These are phyloP conservation scores for Neonectria sp. DNA, from an alignment of 2,329 filamentous ascomycete genomes.

Conservation along the genomic window DNA sequence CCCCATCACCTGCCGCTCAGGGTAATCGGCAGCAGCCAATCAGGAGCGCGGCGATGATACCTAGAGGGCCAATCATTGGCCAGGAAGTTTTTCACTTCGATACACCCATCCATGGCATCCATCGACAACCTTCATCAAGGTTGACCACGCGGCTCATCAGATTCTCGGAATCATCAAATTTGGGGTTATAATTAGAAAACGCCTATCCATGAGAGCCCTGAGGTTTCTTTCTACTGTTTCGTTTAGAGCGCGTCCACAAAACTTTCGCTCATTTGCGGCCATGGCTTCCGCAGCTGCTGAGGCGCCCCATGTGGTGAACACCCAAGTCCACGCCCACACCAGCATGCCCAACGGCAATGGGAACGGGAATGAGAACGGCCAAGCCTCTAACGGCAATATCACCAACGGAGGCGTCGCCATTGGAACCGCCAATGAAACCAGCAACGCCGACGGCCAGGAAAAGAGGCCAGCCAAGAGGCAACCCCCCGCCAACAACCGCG, in stretches of 20 bases:
- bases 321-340: background rate
- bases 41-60: constrained; percentile 24
- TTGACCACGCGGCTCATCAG: background rate
- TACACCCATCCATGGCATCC: constrained; percentile 7
- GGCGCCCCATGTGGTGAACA: constrained; percentile 26
- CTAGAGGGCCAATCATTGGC: constrained; percentile 30
- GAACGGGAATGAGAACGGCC: background rate
- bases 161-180: background rate
- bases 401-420: background rate
- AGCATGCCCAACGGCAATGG: constrained; percentile 17
- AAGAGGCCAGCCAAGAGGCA: constrained; percentile 41
- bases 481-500: constrained; percentile 39
- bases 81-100: constrained; percentile 30
- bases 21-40: constrained; percentile 38
- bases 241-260: constrained; percentile 35
- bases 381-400: constrained; percentile 27
- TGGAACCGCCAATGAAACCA: constrained; percentile 1
- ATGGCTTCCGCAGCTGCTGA: constrained; percentile 44
- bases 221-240: constrained; percentile 34
- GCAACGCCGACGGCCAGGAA: constrained; percentile 25
- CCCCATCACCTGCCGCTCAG: constrained; percentile 44
- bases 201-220: constrained; percentile 38
- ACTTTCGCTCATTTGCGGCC: constrained; percentile 39
- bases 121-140: constrained; percentile 10
- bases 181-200: background rate